phyloP scores from a whole-genome alignment of 352 stramenopile genomes.

The Pythium aquatile region DNA sequence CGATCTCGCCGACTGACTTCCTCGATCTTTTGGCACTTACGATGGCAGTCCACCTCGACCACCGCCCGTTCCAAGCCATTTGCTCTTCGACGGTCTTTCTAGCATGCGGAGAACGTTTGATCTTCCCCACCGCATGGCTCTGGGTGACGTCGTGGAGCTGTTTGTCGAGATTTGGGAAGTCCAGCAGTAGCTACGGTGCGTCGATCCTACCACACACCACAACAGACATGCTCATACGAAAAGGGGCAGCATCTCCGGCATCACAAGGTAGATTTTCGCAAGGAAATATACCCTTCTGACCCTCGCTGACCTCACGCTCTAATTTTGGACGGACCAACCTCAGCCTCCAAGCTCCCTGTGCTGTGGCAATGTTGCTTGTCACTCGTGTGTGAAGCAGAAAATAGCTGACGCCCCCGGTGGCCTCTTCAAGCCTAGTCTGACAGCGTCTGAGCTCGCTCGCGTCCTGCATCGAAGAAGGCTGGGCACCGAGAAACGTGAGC shows the following conservation, averaged over 20 bases:
- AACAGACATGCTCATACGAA: neutral
- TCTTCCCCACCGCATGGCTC: conserved; percentile 79
- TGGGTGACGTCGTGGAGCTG: conserved; percentile 83
- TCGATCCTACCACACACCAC: neutral
- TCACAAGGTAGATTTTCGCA: conserved; percentile 1
- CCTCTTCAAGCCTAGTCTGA: neutral
- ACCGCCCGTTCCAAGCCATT: conserved; percentile 62
- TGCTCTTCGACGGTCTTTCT: conserved; percentile 82
- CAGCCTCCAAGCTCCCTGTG: neutral
- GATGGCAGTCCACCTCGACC: conserved; percentile 59
- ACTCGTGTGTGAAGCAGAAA: conserved; percentile 1
- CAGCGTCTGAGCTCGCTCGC: neutral
- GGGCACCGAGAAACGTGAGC: neutral
- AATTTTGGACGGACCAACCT: neutral
- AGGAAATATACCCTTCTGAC: neutral
- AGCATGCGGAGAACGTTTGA: conserved; percentile 87
- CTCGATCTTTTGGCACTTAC: conserved; percentile 3
- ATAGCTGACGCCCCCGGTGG: neutral
- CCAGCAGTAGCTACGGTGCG: conserved; percentile 46
- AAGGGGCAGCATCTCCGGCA: neutral
- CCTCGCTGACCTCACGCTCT: neutral
- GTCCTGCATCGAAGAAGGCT: no score
- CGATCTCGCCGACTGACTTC: conserved; percentile 13
- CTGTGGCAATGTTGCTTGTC: neutral
- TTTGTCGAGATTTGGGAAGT: conserved; percentile 90